Base-by-base conservation (phyloP, 352 stramenopile genomes). In the Pythium grandisporangium region DNA sequence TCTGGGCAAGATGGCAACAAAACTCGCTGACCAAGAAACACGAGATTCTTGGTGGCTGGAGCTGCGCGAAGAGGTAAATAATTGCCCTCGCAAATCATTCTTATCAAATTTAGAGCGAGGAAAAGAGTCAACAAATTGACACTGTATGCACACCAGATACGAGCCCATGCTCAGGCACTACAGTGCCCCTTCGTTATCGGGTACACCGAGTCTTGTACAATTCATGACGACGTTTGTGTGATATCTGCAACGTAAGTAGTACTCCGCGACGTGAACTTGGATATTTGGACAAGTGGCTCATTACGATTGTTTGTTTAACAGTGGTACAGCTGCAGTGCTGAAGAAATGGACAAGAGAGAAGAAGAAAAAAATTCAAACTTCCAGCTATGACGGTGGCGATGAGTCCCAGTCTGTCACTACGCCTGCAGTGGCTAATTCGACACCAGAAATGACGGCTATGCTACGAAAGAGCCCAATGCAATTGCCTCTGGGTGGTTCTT, bases 1-100 rank as follows among this genome's bases (percentile, higher is more conserved):
- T 51, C 43, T 96, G 11, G 82, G 85, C 5, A 88, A 91, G 45
- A 66, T 98, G 22, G 93, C 92, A 5, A 96, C 88, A 5, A 98
- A 98, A 41, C 58, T 98, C 6, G 94, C 86, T 0, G 96, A 99
- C 61, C 95, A 98, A 49, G 95, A 99, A 52, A 98, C 95, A 1
- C 66, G 96, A 47, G 96, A 99, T 55, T 95, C 88, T 13, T 99
- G 96, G 96, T 99, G 96, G 96, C 79, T 88, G 17, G 95, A 98
- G 53, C 70, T 99, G 5, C 75, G 96, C 23, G 95, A 98, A 70
- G 95, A 99, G 66, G 79, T 89, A 35, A 6, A 42, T 29, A 5
- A 45, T n/a, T 2, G 26, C 48, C n/a, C n/a, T n/a, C n/a, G n/a
- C n/a, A n/a, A n/a, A n/a, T n/a, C n/a, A n/a, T n/a, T n/a, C n/a